A percentile compares a stretch with the other conserved stretches of the same genome.
Evolutionary conservation across 1,284 basidiomycete genomes (phyloP).

Genomic region (Leccinum solheimii): DNA sequence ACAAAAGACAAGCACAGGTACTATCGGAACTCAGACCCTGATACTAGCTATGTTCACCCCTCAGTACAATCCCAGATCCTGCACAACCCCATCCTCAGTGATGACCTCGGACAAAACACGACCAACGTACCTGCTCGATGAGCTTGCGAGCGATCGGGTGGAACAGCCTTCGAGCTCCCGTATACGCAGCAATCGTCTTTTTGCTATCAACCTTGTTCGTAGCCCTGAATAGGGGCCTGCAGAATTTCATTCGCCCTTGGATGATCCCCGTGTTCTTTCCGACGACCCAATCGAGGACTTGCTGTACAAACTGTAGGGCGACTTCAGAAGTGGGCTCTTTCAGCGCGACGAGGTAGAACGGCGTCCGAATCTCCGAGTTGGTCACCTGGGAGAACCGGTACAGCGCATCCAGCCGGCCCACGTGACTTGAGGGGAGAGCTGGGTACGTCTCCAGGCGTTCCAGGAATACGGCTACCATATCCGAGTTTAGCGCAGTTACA

Average conservation of each 20-base stretch:
- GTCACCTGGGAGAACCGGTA: slow-evolving; percentile 55
- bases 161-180: slow-evolving; percentile 55
- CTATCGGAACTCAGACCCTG: not conserved
- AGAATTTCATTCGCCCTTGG: slow-evolving; percentile 84
- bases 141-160: slow-evolving; percentile 78
- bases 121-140: slow-evolving; percentile 64
- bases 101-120: not conserved
- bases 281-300: slow-evolving; percentile 70
- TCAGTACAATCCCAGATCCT: slow-evolving; percentile 27
- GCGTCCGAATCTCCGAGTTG: slow-evolving; percentile 72
- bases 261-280: slow-evolving; percentile 61
- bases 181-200: slow-evolving; percentile 65
- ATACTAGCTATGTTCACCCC: not conserved
- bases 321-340: slow-evolving; percentile 48
- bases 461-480: slow-evolving; percentile 65
- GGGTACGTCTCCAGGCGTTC: slow-evolving; percentile 61
- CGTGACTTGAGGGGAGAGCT: slow-evolving; percentile 55
- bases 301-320: slow-evolving; percentile 48
- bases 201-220: slow-evolving; percentile 58
- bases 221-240: slow-evolving; percentile 64
- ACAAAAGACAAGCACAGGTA: not conserved
- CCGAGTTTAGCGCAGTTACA: not conserved
- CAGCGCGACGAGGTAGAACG: slow-evolving; percentile 69
- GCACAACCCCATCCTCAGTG: not conserved
- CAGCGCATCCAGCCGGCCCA: slow-evolving; percentile 54